These are phyloP conservation scores for Cercospora zeina DNA, from an alignment of 2,329 filamentous ascomycete species.

Conservation along the genomic window DNA sequence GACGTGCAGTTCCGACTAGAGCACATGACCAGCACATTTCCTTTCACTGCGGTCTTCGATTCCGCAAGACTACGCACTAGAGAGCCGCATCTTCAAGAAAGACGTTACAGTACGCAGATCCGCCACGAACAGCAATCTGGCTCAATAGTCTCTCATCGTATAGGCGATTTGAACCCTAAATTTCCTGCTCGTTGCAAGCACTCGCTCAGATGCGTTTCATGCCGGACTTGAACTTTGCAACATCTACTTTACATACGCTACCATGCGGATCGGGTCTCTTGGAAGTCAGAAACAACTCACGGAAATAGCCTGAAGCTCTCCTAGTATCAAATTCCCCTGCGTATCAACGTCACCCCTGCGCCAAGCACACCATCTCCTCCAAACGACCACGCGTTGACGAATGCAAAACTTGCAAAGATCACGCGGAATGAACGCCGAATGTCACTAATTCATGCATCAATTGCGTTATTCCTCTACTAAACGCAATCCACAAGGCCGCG, in stretches of 20 bases:
- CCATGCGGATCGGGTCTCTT: not conserved
- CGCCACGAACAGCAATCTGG: not conserved
- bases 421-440: not conserved
- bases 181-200: not conserved
- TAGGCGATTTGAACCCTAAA: not conserved
- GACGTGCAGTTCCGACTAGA: not conserved
- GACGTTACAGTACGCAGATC: not conserved
- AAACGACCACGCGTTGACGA: not conserved
- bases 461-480: not conserved
- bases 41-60: not conserved
- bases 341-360: not conserved
- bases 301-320: not conserved
- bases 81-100: not conserved
- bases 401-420: not conserved
- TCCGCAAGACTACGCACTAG: not conserved
- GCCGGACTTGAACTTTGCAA: not conserved
- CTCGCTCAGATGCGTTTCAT: not conserved
- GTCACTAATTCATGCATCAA: not conserved
- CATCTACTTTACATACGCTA: not conserved
- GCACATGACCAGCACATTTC: not conserved
- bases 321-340: not conserved
- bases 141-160: not conserved
- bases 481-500: conserved; percentile 4
- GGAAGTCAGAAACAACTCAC: not conserved
- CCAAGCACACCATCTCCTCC: not conserved